phyloP scores from a whole-genome alignment of 73 alveolate genomes.

The Paramecium primaurelia region DNA sequence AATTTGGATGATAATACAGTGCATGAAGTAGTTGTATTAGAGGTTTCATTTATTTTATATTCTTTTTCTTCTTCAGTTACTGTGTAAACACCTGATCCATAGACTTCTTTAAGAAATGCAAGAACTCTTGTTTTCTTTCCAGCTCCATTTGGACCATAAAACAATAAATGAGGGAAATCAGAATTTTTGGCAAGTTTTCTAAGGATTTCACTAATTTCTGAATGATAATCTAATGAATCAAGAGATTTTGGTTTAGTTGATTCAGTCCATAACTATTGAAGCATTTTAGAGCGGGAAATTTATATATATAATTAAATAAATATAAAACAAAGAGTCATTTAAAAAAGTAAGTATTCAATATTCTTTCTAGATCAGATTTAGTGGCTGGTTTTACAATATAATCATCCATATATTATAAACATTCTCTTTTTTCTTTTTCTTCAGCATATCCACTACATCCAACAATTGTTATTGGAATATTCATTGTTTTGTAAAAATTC shows the following conservation, averaged over 20 bases:
- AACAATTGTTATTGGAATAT: not conserved
- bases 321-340: not conserved
- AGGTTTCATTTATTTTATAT: slow-evolving; percentile 74
- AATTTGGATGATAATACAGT: slow-evolving; percentile 83
- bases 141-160: slow-evolving; percentile 98
- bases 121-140: slow-evolving; percentile 95
- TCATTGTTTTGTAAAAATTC: not conserved
- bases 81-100: slow-evolving; percentile 83
- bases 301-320: not conserved
- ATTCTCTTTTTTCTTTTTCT: not conserved
- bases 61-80: slow-evolving; percentile 91
- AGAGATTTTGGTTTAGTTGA: slow-evolving; percentile 84
- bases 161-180: slow-evolving; percentile 97
- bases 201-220: slow-evolving; percentile 32
- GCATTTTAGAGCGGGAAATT: slow-evolving; percentile 2
- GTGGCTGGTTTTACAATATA: slow-evolving; percentile 33
- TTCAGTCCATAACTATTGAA: slow-evolving; percentile 89
- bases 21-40: slow-evolving; percentile 70
- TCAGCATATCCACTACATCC: slow-evolving; percentile 39
- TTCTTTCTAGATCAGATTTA: not conserved
- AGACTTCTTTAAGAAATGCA: slow-evolving; percentile 85
- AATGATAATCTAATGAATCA: not conserved
- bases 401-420: slow-evolving; percentile 32
- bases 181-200: slow-evolving; percentile 77
- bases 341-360: not conserved